Evolutionary conservation across 192 early-diverging fungal species (phyloP), one percentile per base, ranked within the genome.

Genomic region (Podila minutissima): DNA sequence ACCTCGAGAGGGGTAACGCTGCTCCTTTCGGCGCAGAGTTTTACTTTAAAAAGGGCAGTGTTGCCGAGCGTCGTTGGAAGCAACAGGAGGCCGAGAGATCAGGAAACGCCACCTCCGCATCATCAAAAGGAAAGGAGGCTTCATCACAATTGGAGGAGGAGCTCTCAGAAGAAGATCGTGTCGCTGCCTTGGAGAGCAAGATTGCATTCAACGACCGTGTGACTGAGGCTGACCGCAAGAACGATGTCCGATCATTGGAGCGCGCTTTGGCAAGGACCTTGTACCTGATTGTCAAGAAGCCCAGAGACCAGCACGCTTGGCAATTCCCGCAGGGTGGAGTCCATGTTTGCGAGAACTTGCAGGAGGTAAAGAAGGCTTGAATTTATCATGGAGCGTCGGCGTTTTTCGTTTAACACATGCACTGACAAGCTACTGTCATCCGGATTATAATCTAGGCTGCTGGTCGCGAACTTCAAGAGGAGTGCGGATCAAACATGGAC

Each of bases 261-360:
- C 88, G 96, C 69, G 87, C 84, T 41, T 88, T 95, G 69, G 86
- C 92, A 62, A 65, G 91, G 74, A 94, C 93, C 20, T 82, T 97
- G 72, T 97, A 94, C 85, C 74, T 97, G 57, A 86, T 96, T 63
- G 93, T 96, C 22, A 93, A 92, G 75, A 88, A 88, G 67, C 84
- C 82, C 28, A 66, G 85, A 60, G 83, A 84, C 1, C 66, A 90
- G 26, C 79, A 89, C 50, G 64, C 74, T 57, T 97, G 95, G 95
- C 82, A 85, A 73, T 90, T 97, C 63, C 94, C 94, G 31, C 89
- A 91, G 69, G 90, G 91, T 26, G 75, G 74, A 4, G 85, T 95
- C 4, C 83, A 88, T 64, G 82, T 75, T 32, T 78, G 83, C 15
- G 95, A 97, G 87, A 84, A 91, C 59, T 83, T 97, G 67, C 87